These are phyloP conservation scores for Apium graveolens DNA, from an alignment of 129 eudicot species.

Conservation along the genomic window DNA sequence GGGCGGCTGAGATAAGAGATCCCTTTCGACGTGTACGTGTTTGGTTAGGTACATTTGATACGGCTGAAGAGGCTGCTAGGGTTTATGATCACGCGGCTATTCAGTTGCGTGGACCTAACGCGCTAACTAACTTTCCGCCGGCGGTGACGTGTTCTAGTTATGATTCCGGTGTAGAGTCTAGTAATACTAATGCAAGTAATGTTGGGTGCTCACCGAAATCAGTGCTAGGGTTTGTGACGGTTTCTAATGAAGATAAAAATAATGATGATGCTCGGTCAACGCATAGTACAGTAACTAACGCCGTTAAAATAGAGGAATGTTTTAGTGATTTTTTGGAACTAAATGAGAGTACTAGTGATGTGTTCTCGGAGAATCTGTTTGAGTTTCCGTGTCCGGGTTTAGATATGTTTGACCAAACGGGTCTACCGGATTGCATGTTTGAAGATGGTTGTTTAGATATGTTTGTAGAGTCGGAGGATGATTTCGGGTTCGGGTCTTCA, in stretches of 20 bases:
- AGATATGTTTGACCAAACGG: slow-evolving; percentile 39
- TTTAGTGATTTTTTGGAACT: slow-evolving; percentile 26
- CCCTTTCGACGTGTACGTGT: slow-evolving; percentile 69
- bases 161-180: slow-evolving; percentile 51
- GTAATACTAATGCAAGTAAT: neutral
- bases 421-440: slow-evolving; percentile 10
- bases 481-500: slow-evolving; percentile 27
- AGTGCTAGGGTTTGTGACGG: slow-evolving; percentile 39
- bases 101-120: slow-evolving; percentile 92
- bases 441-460: slow-evolving; percentile 17
- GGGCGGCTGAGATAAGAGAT: slow-evolving; percentile 98
- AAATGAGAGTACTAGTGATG: slow-evolving; percentile 7
- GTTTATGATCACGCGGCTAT: slow-evolving; percentile 96
- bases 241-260: slow-evolving; percentile 21
- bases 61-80: slow-evolving; percentile 98
- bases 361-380: slow-evolving; percentile 38
- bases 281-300: slow-evolving; percentile 3
- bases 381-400: slow-evolving; percentile 35
- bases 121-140: slow-evolving; percentile 68
- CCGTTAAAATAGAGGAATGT: neutral
- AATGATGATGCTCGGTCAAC: neutral
- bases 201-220: slow-evolving; percentile 45
- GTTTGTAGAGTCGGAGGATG: slow-evolving; percentile 21
- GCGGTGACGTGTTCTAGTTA: slow-evolving; percentile 29
- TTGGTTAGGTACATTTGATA: slow-evolving; percentile 89